These are phyloP conservation scores for Verticillium dahliae DNA, from an alignment of 2,329 filamentous ascomycete genomes.

Conservation along the genomic window DNA sequence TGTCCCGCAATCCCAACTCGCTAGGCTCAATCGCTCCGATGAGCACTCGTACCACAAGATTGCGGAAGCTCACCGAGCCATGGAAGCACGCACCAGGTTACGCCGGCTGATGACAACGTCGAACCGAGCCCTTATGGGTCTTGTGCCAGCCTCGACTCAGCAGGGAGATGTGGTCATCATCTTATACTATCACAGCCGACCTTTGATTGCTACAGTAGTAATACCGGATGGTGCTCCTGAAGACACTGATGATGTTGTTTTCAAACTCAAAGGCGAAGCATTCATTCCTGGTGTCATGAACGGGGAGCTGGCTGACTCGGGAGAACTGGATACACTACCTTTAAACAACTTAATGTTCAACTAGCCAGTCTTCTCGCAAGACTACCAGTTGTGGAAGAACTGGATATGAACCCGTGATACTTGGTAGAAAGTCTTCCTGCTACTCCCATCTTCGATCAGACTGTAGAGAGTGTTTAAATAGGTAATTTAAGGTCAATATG, in stretches of 20 bases:
- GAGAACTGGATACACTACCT: too few relatives aligned
- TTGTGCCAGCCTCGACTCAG: background rate
- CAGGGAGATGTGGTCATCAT: slow-evolving; percentile 2
- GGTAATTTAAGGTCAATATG: too few relatives aligned
- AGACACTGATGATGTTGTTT: background rate
- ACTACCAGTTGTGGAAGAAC: too few relatives aligned
- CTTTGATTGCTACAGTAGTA: background rate
- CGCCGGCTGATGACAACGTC: background rate
- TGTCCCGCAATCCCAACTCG: background rate
- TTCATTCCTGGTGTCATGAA: slow-evolving; percentile 1
- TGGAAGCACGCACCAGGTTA: slow-evolving; percentile 1
- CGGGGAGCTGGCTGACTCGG: background rate
- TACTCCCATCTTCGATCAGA: too few relatives aligned
- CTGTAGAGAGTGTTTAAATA: too few relatives aligned
- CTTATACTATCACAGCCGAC: background rate
- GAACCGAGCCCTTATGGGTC: background rate
- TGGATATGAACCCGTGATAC: too few relatives aligned
- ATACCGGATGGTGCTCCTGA: background rate
- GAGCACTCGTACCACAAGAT: background rate
- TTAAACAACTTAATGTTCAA: too few relatives aligned
- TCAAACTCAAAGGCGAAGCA: background rate
- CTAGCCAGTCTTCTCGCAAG: too few relatives aligned
- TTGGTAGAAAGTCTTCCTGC: too few relatives aligned
- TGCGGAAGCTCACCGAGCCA: background rate
- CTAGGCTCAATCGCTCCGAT: too few relatives aligned